Conservation (phyloP, 371 early-diverging fungal genomes). For the Mortierella sp. region DNA sequence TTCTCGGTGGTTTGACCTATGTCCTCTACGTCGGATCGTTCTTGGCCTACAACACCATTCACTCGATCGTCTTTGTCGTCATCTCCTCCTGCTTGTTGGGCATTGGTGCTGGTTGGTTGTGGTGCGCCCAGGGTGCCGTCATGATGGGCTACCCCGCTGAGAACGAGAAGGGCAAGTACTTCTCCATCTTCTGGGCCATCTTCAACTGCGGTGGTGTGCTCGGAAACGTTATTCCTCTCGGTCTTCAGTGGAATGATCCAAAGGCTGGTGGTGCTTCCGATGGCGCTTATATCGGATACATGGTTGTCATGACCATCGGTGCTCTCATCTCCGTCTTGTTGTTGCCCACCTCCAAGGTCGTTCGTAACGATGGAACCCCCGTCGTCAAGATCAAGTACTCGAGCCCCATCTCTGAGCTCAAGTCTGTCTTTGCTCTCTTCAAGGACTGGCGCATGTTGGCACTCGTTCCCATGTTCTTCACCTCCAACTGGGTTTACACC, state of each 20-base stretch:
- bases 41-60: constrained; percentile 59
- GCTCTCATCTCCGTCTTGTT: constrained; percentile 62
- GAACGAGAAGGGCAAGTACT: constrained; percentile 76
- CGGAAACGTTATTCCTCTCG: constrained; percentile 77
- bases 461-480: constrained; percentile 74
- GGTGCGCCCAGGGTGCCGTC: constrained; percentile 75
- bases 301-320: constrained; percentile 72
- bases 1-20: constrained; percentile 63
- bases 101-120: constrained; percentile 58
- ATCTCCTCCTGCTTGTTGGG: constrained; percentile 73
- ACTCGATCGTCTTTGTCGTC: constrained; percentile 59
- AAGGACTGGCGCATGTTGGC: constrained; percentile 68
- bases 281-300: constrained; percentile 74
- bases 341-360: constrained; percentile 67
- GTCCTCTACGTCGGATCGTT: constrained; percentile 64
- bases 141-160: constrained; percentile 77
- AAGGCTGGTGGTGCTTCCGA: constrained; percentile 58
- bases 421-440: constrained; percentile 70
- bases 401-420: constrained; percentile 63
- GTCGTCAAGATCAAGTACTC: constrained; percentile 64
- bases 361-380: constrained; percentile 69
- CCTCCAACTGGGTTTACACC: constrained; percentile 84
- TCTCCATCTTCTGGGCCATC: constrained; percentile 70
- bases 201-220: constrained; percentile 84
- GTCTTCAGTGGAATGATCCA: constrained; percentile 63